These are phyloP conservation scores for Raffaelea albimanens DNA, from an alignment of 2,329 filamentous ascomycete species.

Conservation along the genomic window DNA sequence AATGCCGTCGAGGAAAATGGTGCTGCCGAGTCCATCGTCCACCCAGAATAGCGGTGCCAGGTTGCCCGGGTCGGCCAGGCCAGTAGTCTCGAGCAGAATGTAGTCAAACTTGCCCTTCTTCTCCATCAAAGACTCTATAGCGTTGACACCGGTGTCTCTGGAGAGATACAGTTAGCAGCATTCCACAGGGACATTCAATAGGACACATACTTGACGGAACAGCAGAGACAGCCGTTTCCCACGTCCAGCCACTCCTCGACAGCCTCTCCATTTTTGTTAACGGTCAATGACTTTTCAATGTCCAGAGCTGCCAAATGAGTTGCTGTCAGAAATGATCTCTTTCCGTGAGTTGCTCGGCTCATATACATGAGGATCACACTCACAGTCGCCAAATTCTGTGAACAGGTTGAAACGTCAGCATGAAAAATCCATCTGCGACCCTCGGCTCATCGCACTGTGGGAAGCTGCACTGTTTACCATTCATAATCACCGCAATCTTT, in stretches of 20 bases:
- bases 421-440: conserved; percentile 4
- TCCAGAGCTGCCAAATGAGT: conserved; percentile 57
- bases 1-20: conserved; percentile 93
- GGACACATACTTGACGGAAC: conserved; percentile 71
- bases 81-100: conserved; percentile 92
- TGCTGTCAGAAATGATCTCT: too few relatives aligned
- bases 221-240: conserved; percentile 95
- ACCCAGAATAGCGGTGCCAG: conserved; percentile 96
- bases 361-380: neutral
- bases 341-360: too few relatives aligned
- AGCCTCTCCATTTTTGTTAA: conserved; percentile 73
- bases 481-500: conserved; percentile 95
- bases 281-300: conserved; percentile 90
- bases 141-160: too few relatives aligned
- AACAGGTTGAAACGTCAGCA: neutral
- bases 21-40: conserved; percentile 88
- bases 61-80: conserved; percentile 89
- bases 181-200: too few relatives aligned
- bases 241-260: conserved; percentile 94
- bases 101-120: conserved; percentile 93
- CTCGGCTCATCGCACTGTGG: too few relatives aligned
- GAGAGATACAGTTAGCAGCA: too few relatives aligned
- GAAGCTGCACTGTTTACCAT: conserved; percentile 40
- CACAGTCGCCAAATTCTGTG: conserved; percentile 57
- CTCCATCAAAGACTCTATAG: conserved; percentile 71